These are phyloP conservation scores for Wickerhamiella spandovensis DNA, from an alignment of 805 yeast species.

Conservation along the genomic window DNA sequence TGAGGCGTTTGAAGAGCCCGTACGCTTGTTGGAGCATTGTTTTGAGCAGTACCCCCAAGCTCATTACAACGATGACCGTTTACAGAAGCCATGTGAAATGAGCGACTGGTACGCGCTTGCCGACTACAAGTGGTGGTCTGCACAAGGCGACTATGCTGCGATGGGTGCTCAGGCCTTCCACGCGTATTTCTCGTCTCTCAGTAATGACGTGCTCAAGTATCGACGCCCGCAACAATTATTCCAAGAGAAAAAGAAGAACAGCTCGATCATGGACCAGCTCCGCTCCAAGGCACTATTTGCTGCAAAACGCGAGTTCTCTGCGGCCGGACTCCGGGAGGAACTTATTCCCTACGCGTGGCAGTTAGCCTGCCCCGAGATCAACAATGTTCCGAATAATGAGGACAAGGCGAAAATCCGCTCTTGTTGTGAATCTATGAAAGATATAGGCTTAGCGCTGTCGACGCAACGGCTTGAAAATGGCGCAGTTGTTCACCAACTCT, in stretches of 20 bases:
- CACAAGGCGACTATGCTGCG: slow-evolving; percentile 11
- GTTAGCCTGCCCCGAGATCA: slow-evolving; percentile 19
- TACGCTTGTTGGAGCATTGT: slow-evolving; percentile 53
- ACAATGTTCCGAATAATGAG: slow-evolving; percentile 5
- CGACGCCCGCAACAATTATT: slow-evolving; percentile 11
- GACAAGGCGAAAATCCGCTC: slow-evolving; percentile 12
- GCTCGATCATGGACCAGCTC: slow-evolving; percentile 22
- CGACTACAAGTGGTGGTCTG: slow-evolving; percentile 29
- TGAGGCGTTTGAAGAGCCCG: slow-evolving; percentile 21
- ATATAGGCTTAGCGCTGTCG: slow-evolving; percentile 13
- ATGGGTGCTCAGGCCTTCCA: slow-evolving; percentile 25
- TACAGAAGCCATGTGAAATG: slow-evolving; percentile 35
- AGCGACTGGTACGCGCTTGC: slow-evolving; percentile 69
- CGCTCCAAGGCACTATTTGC: slow-evolving; percentile 10
- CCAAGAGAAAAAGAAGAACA: slow-evolving; percentile 21
- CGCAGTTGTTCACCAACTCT: slow-evolving; percentile 18
- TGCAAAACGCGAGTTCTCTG: slow-evolving; percentile 9
- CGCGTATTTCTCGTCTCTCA: slow-evolving; percentile 37
- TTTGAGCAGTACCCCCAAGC: slow-evolving; percentile 51
- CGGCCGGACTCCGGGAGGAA: slow-evolving; percentile 16
- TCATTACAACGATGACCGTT: slow-evolving; percentile 45
- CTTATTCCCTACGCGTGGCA: slow-evolving; percentile 21
- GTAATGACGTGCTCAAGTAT: slow-evolving; percentile 25
- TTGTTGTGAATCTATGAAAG: slow-evolving; percentile 17
- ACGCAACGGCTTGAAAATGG: slow-evolving; percentile 23